Evolutionary conservation across 148 eudicot genomes (phyloP).

Genomic region (Diospyros lotus): DNA sequence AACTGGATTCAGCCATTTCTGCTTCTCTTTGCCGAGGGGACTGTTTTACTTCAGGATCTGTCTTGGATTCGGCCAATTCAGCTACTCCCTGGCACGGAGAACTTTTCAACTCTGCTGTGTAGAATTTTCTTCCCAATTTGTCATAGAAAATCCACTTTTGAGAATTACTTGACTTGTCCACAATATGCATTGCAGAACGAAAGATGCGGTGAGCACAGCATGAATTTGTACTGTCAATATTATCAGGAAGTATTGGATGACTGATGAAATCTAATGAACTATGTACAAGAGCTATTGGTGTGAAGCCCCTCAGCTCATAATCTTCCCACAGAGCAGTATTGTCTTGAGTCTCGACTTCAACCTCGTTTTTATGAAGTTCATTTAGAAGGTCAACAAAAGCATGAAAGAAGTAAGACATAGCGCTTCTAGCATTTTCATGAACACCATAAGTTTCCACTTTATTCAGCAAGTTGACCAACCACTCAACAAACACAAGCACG

Average conservation of each 20-base stretch:
- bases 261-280: conserved; percentile 40
- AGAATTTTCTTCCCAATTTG: conserved; percentile 28
- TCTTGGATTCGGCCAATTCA: conserved; percentile 2
- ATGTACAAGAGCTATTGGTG: conserved; percentile 45
- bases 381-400: conserved; percentile 61
- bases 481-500: conserved; percentile 77
- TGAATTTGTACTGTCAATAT: conserved; percentile 28
- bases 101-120: conserved; percentile 12
- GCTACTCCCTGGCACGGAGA: not conserved
- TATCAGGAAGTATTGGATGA: conserved; percentile 29
- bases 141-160: conserved; percentile 42
- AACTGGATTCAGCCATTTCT: conserved; percentile 11
- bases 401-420: conserved; percentile 53
- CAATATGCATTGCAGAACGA: conserved; percentile 50
- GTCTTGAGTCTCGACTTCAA: conserved; percentile 15
- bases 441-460: conserved; percentile 21
- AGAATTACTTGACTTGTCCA: conserved; percentile 18
- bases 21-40: not conserved
- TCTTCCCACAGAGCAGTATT: conserved; percentile 85
- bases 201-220: conserved; percentile 54
- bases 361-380: conserved; percentile 26
- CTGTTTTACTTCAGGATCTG: not conserved
- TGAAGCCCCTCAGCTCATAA: conserved; percentile 72
- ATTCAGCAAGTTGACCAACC: conserved; percentile 48
- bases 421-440: conserved; percentile 46